Percentiles rank a stretch among this genome's conserved stretches.
Conservation (phyloP, 2,329 filamentous ascomycete genomes). For the Fusarium acutatum region DNA sequence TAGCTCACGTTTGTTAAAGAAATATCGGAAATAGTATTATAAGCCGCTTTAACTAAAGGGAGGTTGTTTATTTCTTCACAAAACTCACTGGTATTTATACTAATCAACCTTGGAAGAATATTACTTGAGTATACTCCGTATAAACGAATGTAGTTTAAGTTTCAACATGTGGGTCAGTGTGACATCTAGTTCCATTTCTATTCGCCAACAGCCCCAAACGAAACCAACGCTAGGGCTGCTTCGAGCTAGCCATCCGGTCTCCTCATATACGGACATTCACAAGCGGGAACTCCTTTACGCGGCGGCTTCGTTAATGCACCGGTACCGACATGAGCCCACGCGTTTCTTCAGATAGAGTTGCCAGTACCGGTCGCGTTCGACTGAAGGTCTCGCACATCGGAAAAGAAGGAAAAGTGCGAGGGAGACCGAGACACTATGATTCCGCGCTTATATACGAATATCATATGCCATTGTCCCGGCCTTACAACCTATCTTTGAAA, state of each 20-base stretch:
- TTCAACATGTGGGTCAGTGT: accelerated
- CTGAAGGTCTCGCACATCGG: background rate
- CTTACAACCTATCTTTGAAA: background rate
- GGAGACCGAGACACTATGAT: background rate
- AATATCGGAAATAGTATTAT: background rate
- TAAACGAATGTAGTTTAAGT: background rate
- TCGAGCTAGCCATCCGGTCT: background rate
- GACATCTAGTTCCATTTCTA: background rate
- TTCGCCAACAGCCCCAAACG: background rate
- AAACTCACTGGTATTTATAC: background rate
- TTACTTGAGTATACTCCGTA: background rate
- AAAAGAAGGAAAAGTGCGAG: background rate
- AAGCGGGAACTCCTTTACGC: background rate
- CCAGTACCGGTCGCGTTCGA: background rate
- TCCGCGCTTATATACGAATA: background rate
- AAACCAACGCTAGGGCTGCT: background rate
- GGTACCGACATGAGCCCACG: background rate
- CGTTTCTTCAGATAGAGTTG: background rate
- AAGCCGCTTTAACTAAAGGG: background rate
- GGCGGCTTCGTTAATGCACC: background rate
- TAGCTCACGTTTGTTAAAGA: background rate
- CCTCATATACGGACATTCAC: background rate
- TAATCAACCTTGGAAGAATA: too few relatives aligned
- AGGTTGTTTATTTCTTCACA: background rate
- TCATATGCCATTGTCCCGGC: background rate